Base-by-base conservation (phyloP, 306 rosid species). In the Dalbergia cochinchinensis region DNA sequence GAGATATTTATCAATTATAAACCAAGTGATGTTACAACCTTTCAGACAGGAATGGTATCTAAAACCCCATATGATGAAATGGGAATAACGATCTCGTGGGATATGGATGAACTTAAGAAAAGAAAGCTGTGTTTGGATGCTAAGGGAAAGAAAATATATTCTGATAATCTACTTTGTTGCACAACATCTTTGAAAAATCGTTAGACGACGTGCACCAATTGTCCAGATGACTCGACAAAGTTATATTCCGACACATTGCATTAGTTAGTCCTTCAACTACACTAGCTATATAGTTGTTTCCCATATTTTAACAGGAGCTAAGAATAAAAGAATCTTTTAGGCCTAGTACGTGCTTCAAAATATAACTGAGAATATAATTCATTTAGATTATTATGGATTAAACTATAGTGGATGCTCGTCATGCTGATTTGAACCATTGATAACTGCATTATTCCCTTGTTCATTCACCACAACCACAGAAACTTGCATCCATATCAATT, bases 21-120 rank as follows among this genome's bases (percentile, higher is more conserved):
- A 69, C 74, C 69, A 75, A 64, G 78, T 68, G 79, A 73, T 65
- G 86, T 77, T 72, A 78, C 69, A 85, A 83, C 76, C 85, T 84
- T 82, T 87, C 85, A 71, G 85, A 72, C 81, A 85, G 78, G 90
- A 89, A 87, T 90, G 90, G 97, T 54, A 92, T 90, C 91, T 82
- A 83, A 60, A 81, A 65, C 77, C 45, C 67, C 1, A 54, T n/a
- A n/a, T 77, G 68, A 78, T 79, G 71, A 85, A 64, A 76, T 73
- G 85, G 78, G 92, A 90, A 92, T 90, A 90, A 86, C 80, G 74
- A 73, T 79, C 65, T 78, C n/a, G 71, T 70, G 65, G 80, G 89
- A 71, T 85, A 79, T 87, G 82, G 86, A 87, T 69, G 88, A 82
- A 82, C 34, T 74, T 80, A 77, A 64, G 45, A 60, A 86, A 80